Conservation (phyloP, 2,329 filamentous ascomycete genomes). For the Penicillium capsulatum region DNA sequence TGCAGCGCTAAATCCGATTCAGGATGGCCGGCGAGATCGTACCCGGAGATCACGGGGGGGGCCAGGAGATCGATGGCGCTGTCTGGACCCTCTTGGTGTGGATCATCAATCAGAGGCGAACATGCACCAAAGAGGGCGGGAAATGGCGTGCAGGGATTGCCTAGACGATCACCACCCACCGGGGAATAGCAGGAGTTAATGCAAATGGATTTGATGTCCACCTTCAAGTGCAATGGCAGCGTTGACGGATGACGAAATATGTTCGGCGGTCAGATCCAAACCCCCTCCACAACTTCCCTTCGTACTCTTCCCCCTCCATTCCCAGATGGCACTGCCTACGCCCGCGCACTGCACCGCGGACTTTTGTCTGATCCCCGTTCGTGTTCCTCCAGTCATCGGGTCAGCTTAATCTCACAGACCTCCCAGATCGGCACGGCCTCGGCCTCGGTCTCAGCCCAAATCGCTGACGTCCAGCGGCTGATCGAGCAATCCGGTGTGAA, state of each 20-base stretch:
- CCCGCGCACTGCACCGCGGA: conserved; percentile 77
- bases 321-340: conserved; percentile 46
- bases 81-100: too few relatives aligned
- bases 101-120: too few relatives aligned
- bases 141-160: conserved; percentile 11
- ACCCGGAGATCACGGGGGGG: too few relatives aligned
- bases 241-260: too few relatives aligned
- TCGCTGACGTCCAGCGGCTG: conserved; percentile 83
- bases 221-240: too few relatives aligned
- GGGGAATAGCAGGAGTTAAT: too few relatives aligned
- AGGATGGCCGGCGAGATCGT: not conserved
- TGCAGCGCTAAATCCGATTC: not conserved
- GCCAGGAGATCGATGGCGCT: too few relatives aligned
- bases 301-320: conserved; percentile 13
- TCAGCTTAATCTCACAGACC: conserved; percentile 3
- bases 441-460: conserved; percentile 72
- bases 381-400: conserved; percentile 24
- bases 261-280: too few relatives aligned
- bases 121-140: too few relatives aligned
- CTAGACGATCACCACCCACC: conserved; percentile 1
- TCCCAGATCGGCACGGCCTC: conserved; percentile 71
- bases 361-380: conserved; percentile 82
- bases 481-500: conserved; percentile 75
- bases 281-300: not conserved
- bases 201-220: too few relatives aligned